phyloP scores from a whole-genome alignment of 768 basidiomycete species.

The Leccinum longicurvipes region DNA sequence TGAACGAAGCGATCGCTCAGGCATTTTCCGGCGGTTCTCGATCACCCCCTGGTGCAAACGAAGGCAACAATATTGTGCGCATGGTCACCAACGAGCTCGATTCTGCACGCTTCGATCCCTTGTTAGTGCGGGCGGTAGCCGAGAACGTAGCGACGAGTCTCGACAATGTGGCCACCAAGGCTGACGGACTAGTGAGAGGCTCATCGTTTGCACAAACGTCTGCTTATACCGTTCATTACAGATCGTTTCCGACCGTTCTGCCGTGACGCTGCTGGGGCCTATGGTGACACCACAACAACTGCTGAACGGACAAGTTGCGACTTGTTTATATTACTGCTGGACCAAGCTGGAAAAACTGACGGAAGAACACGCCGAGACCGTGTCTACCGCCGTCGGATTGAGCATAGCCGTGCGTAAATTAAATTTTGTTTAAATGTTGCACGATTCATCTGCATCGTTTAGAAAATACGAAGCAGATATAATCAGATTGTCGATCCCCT shows the following conservation, averaged over 20 bases:
- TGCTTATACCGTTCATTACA: slow-evolving; percentile 27
- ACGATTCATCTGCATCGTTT: neutral
- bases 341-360: slow-evolving; percentile 23
- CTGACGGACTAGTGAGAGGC: slow-evolving; percentile 64
- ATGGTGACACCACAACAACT: slow-evolving; percentile 75
- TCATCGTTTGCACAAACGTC: neutral
- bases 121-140: slow-evolving; percentile 77
- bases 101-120: slow-evolving; percentile 58
- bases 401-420: slow-evolving; percentile 51
- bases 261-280: slow-evolving; percentile 71
- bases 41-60: slow-evolving; percentile 66
- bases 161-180: slow-evolving; percentile 60
- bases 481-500: slow-evolving; percentile 61
- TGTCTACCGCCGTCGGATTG: slow-evolving; percentile 53
- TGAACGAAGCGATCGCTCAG: slow-evolving; percentile 78
- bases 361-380: slow-evolving; percentile 32
- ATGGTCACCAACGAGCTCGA: slow-evolving; percentile 80
- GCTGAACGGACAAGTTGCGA: slow-evolving; percentile 74
- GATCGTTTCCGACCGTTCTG: slow-evolving; percentile 70
- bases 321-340: slow-evolving; percentile 47
- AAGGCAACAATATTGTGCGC: slow-evolving; percentile 76
- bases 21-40: slow-evolving; percentile 72
- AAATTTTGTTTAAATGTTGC: neutral
- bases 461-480: slow-evolving; percentile 38
- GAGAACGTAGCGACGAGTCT: slow-evolving; percentile 66